Conservation (phyloP, 2,329 filamentous ascomycete species). For the Cordyceps fumosorosea region DNA sequence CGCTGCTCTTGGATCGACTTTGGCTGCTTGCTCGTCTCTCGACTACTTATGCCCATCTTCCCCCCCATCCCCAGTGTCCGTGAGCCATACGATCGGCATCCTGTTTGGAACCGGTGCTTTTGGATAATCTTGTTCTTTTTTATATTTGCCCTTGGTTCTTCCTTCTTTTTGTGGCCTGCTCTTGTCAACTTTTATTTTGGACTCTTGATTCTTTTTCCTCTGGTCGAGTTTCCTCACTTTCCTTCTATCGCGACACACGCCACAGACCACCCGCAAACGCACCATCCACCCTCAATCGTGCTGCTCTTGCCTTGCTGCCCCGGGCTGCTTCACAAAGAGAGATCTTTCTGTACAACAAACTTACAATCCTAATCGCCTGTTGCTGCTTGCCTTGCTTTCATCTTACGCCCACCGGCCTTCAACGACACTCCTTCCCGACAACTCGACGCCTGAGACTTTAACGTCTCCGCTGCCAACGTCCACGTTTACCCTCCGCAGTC, state of each 20-base stretch:
- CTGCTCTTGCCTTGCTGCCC: slow-evolving; percentile 14
- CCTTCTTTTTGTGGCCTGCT: slow-evolving; percentile 42
- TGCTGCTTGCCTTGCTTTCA: slow-evolving; percentile 15
- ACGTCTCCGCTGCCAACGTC: background rate
- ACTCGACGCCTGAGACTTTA: background rate
- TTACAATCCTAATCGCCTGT: slow-evolving; percentile 14
- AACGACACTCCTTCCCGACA: slow-evolving; percentile 8
- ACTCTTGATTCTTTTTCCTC: slow-evolving; percentile 25
- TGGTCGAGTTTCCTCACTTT: slow-evolving; percentile 39
- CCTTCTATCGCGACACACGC: slow-evolving; percentile 29
- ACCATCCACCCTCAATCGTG: background rate
- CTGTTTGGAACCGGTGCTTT: slow-evolving; percentile 35
- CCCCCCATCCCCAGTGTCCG: slow-evolving; percentile 33
- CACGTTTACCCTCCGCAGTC: background rate
- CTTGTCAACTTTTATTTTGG: slow-evolving; percentile 12
- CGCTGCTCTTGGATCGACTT: slow-evolving; percentile 2
- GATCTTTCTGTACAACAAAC: slow-evolving; percentile 24
- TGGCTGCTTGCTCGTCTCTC: background rate
- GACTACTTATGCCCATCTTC: slow-evolving; percentile 42
- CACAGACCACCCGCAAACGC: background rate
- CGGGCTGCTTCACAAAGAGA: slow-evolving; percentile 17
- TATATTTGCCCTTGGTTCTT: slow-evolving; percentile 43
- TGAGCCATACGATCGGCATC: slow-evolving; percentile 43
- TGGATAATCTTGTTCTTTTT: slow-evolving; percentile 37
- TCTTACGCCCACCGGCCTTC: background rate